Conservation (phyloP, 768 basidiomycete species). For the Tulasnella calospora region DNA sequence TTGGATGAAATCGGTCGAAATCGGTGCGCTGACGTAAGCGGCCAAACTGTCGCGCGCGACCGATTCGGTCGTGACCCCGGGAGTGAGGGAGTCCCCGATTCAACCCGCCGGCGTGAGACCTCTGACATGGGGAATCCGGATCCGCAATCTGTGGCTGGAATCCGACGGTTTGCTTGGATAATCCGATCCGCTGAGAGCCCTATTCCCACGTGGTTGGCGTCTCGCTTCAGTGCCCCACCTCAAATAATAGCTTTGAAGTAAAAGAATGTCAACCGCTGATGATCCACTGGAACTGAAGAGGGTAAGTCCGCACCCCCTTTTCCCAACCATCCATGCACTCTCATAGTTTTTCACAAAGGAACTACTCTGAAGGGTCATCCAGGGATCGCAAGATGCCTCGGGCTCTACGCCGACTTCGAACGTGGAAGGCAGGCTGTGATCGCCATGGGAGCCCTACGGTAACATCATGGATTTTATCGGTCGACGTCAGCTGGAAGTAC, state of each 20-base stretch:
- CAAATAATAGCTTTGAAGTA: not conserved
- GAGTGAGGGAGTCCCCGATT: too few species aligned
- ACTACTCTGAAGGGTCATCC: not conserved
- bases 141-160: too few species aligned
- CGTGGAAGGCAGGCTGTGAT: not conserved
- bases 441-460: not conserved
- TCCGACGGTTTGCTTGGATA: too few species aligned
- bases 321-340: not conserved
- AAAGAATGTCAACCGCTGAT: not conserved
- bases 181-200: too few species aligned
- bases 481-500: not conserved
- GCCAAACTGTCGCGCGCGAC: too few species aligned
- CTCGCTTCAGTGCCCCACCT: not conserved
- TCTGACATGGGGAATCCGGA: too few species aligned
- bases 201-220: too few species aligned
- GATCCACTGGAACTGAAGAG: not conserved
- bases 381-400: not conserved
- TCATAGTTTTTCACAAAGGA: not conserved
- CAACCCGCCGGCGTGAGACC: too few species aligned
- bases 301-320: not conserved
- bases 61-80: too few species aligned
- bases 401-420: not conserved
- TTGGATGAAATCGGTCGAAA: too few species aligned
- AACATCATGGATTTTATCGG: not conserved
- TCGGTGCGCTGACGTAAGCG: too few species aligned